Evolutionary conservation across 192 early-diverging fungal species (phyloP), one percentile per base, ranked within the genome.

Genomic region (Coemansia sp.): DNA sequence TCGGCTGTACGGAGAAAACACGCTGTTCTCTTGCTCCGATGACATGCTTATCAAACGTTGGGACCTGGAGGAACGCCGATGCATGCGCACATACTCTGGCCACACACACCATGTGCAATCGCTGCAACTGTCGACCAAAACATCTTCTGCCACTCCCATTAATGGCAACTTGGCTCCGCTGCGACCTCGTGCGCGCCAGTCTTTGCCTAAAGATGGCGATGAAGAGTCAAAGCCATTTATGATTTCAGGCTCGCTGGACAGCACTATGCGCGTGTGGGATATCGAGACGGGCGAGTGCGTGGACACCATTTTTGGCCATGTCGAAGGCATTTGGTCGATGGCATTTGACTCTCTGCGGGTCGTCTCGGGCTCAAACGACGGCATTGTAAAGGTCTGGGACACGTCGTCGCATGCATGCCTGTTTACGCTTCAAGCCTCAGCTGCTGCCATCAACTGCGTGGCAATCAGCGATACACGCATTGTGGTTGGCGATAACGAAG

Each of bases 181-280:
- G 42, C 23, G 8, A 2, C 14, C 42, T 27, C 42, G 42, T 26
- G 3, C 14, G 5, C 13, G 11, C 8, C 42, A 14, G 26, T 22
- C n/a, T 15, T 26, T 26, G 4, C 21, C n/a, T 7, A 45, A 45
- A 26, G 42, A 53, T 1, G 13, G 33, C 10, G 62, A 54, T 4
- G 51, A 57, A 3, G 56, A 57, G 8, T 41, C 60, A 4, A 75
- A 54, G 8, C 77, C 77, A 8, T 73, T 65, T 46, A 63, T 96
- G 52, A 84, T 97, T 14, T 90, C 91, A 6, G 90, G 91, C 8
- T 86, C 86, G 11, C 70, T 90, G 6, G 97, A 97, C 54, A 84
- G 86, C 37, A 92, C 83, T 1, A 80, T 99, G 47, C 90, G 90
- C 42, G 80, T 99, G n/a, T 99, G 94, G 94, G 88, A 92, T 48